phyloP scores from a whole-genome alignment of 2,329 filamentous ascomycete genomes.

The Fusarium subglutinans region DNA sequence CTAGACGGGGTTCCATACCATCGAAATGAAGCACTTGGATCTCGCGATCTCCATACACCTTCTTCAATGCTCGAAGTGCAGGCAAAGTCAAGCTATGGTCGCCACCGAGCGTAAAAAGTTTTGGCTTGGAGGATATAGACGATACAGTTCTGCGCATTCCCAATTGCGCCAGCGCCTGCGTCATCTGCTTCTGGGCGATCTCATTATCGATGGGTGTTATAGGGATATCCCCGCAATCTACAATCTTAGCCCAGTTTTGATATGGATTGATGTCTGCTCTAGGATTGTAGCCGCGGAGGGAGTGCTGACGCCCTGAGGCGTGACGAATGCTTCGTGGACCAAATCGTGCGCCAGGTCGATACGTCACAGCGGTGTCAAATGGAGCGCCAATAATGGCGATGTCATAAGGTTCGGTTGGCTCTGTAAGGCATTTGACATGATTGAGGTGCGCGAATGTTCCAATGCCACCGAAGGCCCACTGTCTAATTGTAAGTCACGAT shows the following conservation, averaged over 20 bases:
- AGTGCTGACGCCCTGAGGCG: conserved; percentile 81
- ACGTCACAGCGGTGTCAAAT: conserved; percentile 78
- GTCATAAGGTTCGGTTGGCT: conserved; percentile 70
- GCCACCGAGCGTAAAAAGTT: conserved; percentile 76
- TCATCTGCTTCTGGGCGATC: conserved; percentile 85
- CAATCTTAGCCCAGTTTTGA: conserved; percentile 78
- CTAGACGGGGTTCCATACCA: conserved; percentile 27
- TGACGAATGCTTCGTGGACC: conserved; percentile 87
- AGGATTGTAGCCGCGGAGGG: conserved; percentile 80
- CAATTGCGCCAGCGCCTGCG: conserved; percentile 78
- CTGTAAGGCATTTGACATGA: conserved; percentile 73
- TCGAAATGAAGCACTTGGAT: conserved; percentile 81
- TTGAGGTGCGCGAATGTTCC: conserved; percentile 79
- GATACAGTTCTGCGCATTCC: conserved; percentile 52
- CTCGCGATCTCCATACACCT: conserved; percentile 64
- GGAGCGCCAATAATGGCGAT: conserved; percentile 78
- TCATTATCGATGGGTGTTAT: conserved; percentile 87
- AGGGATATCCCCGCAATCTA: conserved; percentile 92
- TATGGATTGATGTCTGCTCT: conserved; percentile 87
- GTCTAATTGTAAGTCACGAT: background rate
- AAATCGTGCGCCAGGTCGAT: conserved; percentile 73
- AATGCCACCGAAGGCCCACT: conserved; percentile 73
- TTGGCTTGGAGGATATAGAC: conserved; percentile 53
- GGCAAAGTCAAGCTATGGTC: conserved; percentile 79
- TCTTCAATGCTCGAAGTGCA: conserved; percentile 71